Evolutionary conservation across 805 yeast genomes (phyloP), one percentile per base, ranked within the genome.

Genomic region (Barnettozyma botsteinii): DNA sequence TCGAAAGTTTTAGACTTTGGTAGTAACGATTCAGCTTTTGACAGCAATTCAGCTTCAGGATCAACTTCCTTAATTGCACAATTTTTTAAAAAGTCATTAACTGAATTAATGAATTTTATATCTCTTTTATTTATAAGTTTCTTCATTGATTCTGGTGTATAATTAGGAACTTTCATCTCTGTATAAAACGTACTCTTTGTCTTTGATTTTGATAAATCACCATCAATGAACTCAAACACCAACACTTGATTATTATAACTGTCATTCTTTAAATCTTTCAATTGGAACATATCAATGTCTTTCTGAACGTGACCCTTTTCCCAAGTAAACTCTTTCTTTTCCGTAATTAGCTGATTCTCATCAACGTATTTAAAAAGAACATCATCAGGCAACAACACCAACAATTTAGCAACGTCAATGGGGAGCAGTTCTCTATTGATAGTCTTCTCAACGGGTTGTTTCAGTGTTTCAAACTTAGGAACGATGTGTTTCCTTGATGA

Each of bases 171-270:
- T 33, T 64, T 69, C 43, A 79, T 65, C 35, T 71, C 73, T 6
- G 70, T 62, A 37, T 56, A 66, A 48, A 54, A 65, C 4, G 66
- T 57, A 12, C 65, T 52, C 62, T 59, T 72, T 31, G 64, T 72
- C 66, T 68, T 75, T 48, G 64, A 75, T 51, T 66, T 73, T 52
- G 65, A 49, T 52, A 72, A 55, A 42, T 70, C 67, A 12, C 83
- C 85, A 57, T 89, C 95, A 14, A 76, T 68, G 57, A 89, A 85
- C 48, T 83, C 89, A 54, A 89, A 83, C 2, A 85, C 67, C 21
- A 89, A 64, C 8, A 85, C 52, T 47, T 81, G 88, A 17, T 70
- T 66, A 0, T 67, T 57, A 10, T 54, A 56, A n/a, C n/a, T n/a
- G n/a, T n/a, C n/a, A 5, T 31, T 22, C 5, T 51, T 55, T 12